These are phyloP conservation scores for Trichoderma cornu-damae DNA, from an alignment of 2,329 filamentous ascomycete genomes.

Conservation along the genomic window DNA sequence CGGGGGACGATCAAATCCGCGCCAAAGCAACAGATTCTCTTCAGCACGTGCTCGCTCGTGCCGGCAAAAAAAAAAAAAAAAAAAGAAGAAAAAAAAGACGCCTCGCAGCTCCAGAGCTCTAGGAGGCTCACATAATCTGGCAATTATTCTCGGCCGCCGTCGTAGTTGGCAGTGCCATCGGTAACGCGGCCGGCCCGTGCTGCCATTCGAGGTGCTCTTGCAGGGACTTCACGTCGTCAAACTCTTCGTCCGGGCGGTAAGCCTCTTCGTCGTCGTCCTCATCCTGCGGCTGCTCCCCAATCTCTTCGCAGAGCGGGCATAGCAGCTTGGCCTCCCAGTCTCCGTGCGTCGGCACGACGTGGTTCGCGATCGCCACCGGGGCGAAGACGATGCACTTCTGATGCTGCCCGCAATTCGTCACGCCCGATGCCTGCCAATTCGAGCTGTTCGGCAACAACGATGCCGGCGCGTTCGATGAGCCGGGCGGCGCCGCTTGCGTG, in stretches of 20 bases:
- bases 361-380: constrained; percentile 54
- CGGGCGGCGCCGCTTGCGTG: constrained; percentile 28
- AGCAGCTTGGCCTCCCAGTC: constrained; percentile 49
- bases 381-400: constrained; percentile 52
- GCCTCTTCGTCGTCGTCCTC: constrained; percentile 48
- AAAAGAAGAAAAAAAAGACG: too few species aligned
- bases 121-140: constrained; percentile 42
- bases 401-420: constrained; percentile 36
- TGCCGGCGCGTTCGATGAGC: constrained; percentile 17
- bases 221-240: constrained; percentile 45
- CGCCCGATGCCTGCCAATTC: constrained; percentile 50
- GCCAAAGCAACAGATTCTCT: not conserved
- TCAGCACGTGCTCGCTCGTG: not conserved
- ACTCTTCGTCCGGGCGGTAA: constrained; percentile 46
- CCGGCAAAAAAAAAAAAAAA: not conserved
- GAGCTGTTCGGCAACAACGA: constrained; percentile 27
- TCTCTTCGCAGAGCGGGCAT: constrained; percentile 55
- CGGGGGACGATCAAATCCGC: too few species aligned
- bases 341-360: constrained; percentile 45
- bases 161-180: constrained; percentile 31
- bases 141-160: constrained; percentile 30
- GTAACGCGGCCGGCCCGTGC: constrained; percentile 41
- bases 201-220: constrained; percentile 55
- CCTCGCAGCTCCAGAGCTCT: too few species aligned
- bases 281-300: constrained; percentile 39